Percentiles rank a stretch among this genome's conserved stretches.
These are phyloP conservation scores for Arabis hirsuta DNA, from an alignment of 345 rosid genomes.

Conservation along the genomic window DNA sequence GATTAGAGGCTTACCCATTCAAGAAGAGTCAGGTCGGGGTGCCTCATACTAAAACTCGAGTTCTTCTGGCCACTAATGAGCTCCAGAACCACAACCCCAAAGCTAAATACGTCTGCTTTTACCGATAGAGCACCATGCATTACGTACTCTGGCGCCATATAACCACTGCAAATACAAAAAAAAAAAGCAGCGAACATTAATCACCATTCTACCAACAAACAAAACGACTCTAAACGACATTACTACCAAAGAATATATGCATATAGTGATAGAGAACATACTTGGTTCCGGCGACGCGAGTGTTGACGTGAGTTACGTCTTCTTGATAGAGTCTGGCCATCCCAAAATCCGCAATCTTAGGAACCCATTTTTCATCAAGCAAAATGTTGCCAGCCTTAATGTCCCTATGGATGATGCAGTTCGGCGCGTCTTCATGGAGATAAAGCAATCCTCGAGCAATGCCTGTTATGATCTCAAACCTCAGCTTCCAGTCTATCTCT, in stretches of 20 bases:
- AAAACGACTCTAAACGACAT: slow-evolving; percentile 1
- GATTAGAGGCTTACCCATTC: slow-evolving; percentile 75
- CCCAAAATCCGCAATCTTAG: slow-evolving; percentile 98
- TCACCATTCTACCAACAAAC: slow-evolving; percentile 5
- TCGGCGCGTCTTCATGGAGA: slow-evolving; percentile 89
- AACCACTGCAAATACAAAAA: slow-evolving; percentile 59
- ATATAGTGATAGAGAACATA: slow-evolving; percentile 45
- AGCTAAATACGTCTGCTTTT: slow-evolving; percentile 95
- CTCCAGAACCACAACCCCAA: slow-evolving; percentile 92
- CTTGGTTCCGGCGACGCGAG: slow-evolving; percentile 97
- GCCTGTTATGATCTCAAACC: slow-evolving; percentile 76
- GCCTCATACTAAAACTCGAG: slow-evolving; percentile 54
- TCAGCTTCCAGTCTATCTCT: slow-evolving; percentile 79
- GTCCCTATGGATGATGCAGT: slow-evolving; percentile 88
- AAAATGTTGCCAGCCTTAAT: slow-evolving; percentile 94
- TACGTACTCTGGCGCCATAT: slow-evolving; percentile 97
- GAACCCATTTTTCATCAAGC: slow-evolving; percentile 92
- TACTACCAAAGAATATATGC: not conserved
- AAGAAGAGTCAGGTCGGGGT: slow-evolving; percentile 66
- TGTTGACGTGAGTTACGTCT: slow-evolving; percentile 83
- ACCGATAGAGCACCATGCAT: slow-evolving; percentile 81
- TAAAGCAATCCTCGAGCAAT: slow-evolving; percentile 89
- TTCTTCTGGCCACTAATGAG: slow-evolving; percentile 82
- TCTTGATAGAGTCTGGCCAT: slow-evolving; percentile 99
- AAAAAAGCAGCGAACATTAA: not conserved